Percentiles rank a stretch among this genome's conserved stretches.
These are phyloP conservation scores for Lumnitzera littorea DNA, from an alignment of 345 rosid species.

Conservation along the genomic window DNA sequence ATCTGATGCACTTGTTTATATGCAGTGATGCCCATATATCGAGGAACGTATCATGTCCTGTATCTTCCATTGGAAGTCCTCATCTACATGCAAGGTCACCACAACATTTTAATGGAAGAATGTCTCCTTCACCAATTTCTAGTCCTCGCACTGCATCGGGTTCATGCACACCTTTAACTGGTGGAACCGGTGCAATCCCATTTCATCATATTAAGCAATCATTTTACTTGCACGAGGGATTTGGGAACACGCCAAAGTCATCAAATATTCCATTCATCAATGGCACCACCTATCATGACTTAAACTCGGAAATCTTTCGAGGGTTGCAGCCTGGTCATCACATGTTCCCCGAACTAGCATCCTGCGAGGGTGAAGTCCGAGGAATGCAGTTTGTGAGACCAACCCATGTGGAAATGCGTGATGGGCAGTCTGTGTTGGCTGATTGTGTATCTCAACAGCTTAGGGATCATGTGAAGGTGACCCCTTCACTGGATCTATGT, in stretches of 20 bases:
- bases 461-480: slow-evolving; percentile 35
- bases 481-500: slow-evolving; percentile 38
- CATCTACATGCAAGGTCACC: slow-evolving; percentile 46
- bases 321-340: slow-evolving; percentile 39
- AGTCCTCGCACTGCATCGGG: slow-evolving; percentile 57
- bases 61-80: slow-evolving; percentile 61
- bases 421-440: slow-evolving; percentile 49
- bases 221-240: slow-evolving; percentile 37
- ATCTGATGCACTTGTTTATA: slow-evolving; percentile 13
- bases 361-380: slow-evolving; percentile 24
- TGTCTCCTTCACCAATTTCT: slow-evolving; percentile 60
- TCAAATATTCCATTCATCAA: slow-evolving; percentile 22
- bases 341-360: slow-evolving; percentile 29
- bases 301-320: slow-evolving; percentile 33
- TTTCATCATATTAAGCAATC: slow-evolving; percentile 36
- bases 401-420: slow-evolving; percentile 21
- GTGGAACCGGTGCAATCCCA: slow-evolving; percentile 43
- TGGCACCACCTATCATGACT: slow-evolving; percentile 28
- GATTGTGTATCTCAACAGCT: slow-evolving; percentile 52
- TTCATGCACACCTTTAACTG: slow-evolving; percentile 50
- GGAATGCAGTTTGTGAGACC: slow-evolving; percentile 37
- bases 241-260: slow-evolving; percentile 32
- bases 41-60: slow-evolving; percentile 54
- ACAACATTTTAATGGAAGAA: slow-evolving; percentile 42
- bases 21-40: slow-evolving; percentile 41